Conservation (phyloP, 2,329 filamentous ascomycete species). For the Cladophialophora bantiana region DNA sequence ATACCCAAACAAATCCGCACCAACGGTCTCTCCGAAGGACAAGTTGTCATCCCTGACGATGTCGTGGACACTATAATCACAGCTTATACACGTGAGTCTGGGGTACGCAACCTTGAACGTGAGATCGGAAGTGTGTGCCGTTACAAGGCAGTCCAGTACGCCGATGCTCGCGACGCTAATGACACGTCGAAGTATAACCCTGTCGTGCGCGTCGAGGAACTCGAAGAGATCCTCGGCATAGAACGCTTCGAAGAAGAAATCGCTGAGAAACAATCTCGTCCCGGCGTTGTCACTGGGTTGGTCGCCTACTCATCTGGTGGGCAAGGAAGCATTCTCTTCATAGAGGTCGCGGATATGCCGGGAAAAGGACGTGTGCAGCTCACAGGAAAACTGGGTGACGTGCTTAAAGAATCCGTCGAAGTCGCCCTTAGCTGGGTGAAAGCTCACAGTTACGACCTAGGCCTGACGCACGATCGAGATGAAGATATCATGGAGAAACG, state of each 20-base stretch:
- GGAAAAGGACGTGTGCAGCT: conserved; percentile 90
- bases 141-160: conserved; percentile 92
- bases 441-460: conserved; percentile 89
- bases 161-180: conserved; percentile 79
- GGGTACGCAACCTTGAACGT: conserved; percentile 93
- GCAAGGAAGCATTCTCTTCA: conserved; percentile 96
- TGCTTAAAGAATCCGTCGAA: conserved; percentile 95
- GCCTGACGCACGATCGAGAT: conserved; percentile 77
- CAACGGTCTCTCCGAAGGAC: conserved; percentile 79
- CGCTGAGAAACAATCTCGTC: conserved; percentile 79
- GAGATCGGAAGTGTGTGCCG: conserved; percentile 95
- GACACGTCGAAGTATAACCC: conserved; percentile 71
- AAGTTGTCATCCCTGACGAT: conserved; percentile 78
- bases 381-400: conserved; percentile 93
- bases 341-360: conserved; percentile 97
- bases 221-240: conserved; percentile 90
- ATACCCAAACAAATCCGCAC: conserved; percentile 93
- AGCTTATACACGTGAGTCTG: conserved; percentile 93
- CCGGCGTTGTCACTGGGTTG: conserved; percentile 92
- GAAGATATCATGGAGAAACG: conserved; percentile 96
- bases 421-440: conserved; percentile 98
- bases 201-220: conserved; percentile 74
- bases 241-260: conserved; percentile 96
- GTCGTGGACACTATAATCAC: conserved; percentile 96
- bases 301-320: conserved; percentile 93